Base-by-base conservation (phyloP, 495 filamentous ascomycete species). In the Lasiosphaeria ovina region DNA sequence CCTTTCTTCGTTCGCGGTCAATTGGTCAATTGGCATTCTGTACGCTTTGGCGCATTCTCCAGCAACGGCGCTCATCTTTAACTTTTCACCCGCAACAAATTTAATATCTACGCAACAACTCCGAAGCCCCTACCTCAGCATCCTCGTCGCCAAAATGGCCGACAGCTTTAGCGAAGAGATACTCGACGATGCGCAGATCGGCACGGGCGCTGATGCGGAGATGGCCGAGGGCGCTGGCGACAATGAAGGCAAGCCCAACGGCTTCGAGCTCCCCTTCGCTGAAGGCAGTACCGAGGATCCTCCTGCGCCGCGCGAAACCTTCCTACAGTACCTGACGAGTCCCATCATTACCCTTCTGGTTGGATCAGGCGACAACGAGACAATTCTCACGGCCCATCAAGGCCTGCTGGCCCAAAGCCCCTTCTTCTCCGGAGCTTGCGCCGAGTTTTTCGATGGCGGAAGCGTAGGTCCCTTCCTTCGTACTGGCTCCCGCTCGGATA, bases 311-410 rank as follows among this genome's bases (percentile, higher is more conserved):
- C 74, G 79, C 55, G 63, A 66, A 52, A 74, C 69, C 33, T 82
- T 77, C 57, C 68, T 75, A 51, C 86, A 82, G 70, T 88, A 87
- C 70, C 81, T 97, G 24, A 86, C 82, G 55, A 92, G 88, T 36
- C 92, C 93, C 0, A 85, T 96, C 31, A 83, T 98, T 40, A 87
- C 87, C 24, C 75, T 97, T 16, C 63, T 85, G n/a, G 79, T 96
- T 33, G 93, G 93, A 34, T 67, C 69, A 42, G 84, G 84, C 40
- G 83, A 83, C 8, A 68, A 76, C 3, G 77, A 85, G 63, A 85
- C 85, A 8, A 72, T 83, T 14, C 81, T 97, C 32, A 86, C 80
- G 8, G 92, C 91, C 6, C 93, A 97, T 69, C 89, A 96, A 71
- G 85, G 74, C 12, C 79, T 97, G 51, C 81, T 98, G 40, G 67